Evolutionary conservation across 148 eudicot species (phyloP), one percentile per base, ranked within the genome.

Genomic region (Nepenthes mirabilis): DNA sequence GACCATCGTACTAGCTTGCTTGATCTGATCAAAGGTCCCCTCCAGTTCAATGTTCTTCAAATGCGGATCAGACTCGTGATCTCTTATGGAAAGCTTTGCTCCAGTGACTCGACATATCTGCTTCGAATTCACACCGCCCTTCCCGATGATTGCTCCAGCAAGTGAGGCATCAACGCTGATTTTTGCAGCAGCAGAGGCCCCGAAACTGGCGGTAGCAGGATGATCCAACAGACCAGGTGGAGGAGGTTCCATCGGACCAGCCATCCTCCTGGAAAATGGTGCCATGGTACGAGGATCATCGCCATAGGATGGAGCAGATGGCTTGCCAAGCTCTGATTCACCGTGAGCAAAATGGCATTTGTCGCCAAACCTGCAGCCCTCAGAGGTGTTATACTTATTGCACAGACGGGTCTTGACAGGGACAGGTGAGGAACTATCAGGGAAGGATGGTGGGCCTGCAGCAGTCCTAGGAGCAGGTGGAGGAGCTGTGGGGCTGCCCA

Each of bases 311-410:
- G 75, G 78, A 37, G 69, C 43, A 1, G 77, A 58, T 36, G 96
- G 88, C 67, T 72, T 83, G n/a, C 88, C 88, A 37, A 85, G 84
- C 70, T 91, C 93, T 84, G 88, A 76, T 47, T 87, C 97, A 2
- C 93, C 90, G 34, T 91, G 97, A 14, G 96, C 97, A 63, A 79
- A 91, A 53, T 72, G 80, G 62, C 97, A 91, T 55, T 80, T 87
- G 75, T 91, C 93, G 0, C 97, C 97, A 58, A 72, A 91, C 52
- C 65, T 78, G 65, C 97, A 91, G 5, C 97, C 97, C 62, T 91
- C 96, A 1, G 84, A 75, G 1, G 90, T 61, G 61, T 71, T 82
- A 73, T 51, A 88, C 63, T 74, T 85, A 73, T 66, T 83, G 79
- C 97, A 91, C 43, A 90, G 8, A 8, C 79, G 80, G 47, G 70